Evolutionary conservation across 495 filamentous ascomycete species (phyloP), one percentile per base, ranked within the genome.

Genomic region (Lasiosphaeriaceae sp.): DNA sequence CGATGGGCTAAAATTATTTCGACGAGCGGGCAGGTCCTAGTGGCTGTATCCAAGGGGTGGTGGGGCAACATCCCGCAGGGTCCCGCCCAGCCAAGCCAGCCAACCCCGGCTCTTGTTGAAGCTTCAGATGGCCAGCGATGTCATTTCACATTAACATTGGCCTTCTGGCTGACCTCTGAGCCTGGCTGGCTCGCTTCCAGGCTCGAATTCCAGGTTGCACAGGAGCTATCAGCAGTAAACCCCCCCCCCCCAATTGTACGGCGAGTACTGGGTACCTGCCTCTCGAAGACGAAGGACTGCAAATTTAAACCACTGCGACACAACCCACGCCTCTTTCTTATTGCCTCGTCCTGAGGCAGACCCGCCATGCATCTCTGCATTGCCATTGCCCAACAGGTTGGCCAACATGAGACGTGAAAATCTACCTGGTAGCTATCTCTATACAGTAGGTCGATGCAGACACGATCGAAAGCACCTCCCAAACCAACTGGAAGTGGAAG

Each of bases 1-100:
- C 51, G 60, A 55, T 55, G 60, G 60, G 60, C 41, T 54, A 55
- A 60, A 60, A 60, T 60, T 55, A 56, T 55, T 60, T 23, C n/a
- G 43, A 52, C 11, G 46, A 44, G 21, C 37, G 52, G 48, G 26
- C 31, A 22, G 23, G 20, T 34, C 23, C 47, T 20, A 55, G 39
- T 54, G 52, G 52, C 53, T 54, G 55, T 12, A 35, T n/a, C 14
- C 31, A 12, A 11, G 45, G 24, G 14, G 43, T 31, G 39, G 37
- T 47, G 58, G 52, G 11, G 35, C 39, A 26, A 12, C 37, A 12
- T 11, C 55, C 47, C 22, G 34, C 47, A 50, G 47, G 47, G 44
- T 50, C 55, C 54, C 37, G 39, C 34, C 50, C 11, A 48, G 46
- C 12, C 17, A 9, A 16, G 5, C n/a, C n/a, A n/a, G n/a, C n/a